Evolutionary conservation across 371 early-diverging fungal species (phyloP).

Genomic region (Mortierella sp.): DNA sequence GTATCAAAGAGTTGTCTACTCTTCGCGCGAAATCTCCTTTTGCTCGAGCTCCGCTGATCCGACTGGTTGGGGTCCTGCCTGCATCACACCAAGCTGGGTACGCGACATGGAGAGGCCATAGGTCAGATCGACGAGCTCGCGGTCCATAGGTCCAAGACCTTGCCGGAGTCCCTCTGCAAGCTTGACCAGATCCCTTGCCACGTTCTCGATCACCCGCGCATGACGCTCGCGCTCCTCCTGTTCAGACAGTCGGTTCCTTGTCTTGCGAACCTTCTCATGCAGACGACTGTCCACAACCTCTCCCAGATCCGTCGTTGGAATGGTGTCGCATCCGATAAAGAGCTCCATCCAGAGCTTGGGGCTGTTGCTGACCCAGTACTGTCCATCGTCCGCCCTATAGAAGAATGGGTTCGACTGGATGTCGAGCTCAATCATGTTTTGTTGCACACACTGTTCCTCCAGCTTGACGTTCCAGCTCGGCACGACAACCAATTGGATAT

Average conservation of each 20-base stretch:
- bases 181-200: slow-evolving; percentile 44
- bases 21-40: slow-evolving; percentile 50
- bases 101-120: slow-evolving; percentile 51
- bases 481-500: slow-evolving; percentile 54
- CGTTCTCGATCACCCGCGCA: slow-evolving; percentile 55
- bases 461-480: slow-evolving; percentile 56
- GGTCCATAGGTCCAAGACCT: slow-evolving; percentile 43
- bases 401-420: slow-evolving; percentile 55
- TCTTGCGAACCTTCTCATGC: slow-evolving; percentile 58
- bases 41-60: slow-evolving; percentile 22
- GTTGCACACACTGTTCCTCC: slow-evolving; percentile 53
- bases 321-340: slow-evolving; percentile 57
- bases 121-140: slow-evolving; percentile 49
- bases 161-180: slow-evolving; percentile 47
- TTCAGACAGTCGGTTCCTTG: slow-evolving; percentile 49
- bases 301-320: slow-evolving; percentile 53
- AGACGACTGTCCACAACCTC: slow-evolving; percentile 51
- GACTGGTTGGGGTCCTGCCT: slow-evolving; percentile 14
- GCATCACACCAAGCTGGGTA: slow-evolving; percentile 54
- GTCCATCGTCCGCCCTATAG: slow-evolving; percentile 53
- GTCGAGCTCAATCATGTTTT: slow-evolving; percentile 54
- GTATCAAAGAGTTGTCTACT: slow-evolving; percentile 13
- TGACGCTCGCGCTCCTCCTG: slow-evolving; percentile 57
- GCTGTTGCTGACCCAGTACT: slow-evolving; percentile 56
- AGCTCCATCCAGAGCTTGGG: slow-evolving; percentile 59